These are phyloP conservation scores for Arthrobotrys sphaeroides DNA, from an alignment of 2,329 filamentous ascomycete genomes.

Conservation along the genomic window DNA sequence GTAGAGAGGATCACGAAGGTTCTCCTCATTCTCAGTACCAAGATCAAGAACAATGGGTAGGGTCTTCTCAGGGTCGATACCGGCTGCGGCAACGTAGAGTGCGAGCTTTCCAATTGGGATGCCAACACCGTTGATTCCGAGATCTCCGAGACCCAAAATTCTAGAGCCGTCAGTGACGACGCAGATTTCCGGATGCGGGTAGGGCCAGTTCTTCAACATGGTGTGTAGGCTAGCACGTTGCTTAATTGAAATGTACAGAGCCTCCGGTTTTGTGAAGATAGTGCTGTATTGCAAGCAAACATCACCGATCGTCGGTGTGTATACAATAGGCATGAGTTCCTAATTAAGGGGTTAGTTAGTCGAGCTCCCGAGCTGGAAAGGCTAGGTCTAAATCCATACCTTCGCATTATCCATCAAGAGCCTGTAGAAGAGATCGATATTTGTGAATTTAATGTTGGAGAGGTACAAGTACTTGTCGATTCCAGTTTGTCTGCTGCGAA, in stretches of 20 bases:
- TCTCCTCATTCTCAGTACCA: conserved; percentile 73
- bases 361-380: not conserved
- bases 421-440: conserved; percentile 83
- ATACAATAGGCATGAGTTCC: conserved; percentile 83
- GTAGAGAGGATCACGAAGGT: conserved; percentile 79
- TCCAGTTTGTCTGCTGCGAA: conserved; percentile 65
- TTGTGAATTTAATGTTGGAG: conserved; percentile 76
- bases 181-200: conserved; percentile 89
- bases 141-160: conserved; percentile 89
- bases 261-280: conserved; percentile 93
- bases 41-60: conserved; percentile 74
- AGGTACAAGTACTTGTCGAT: conserved; percentile 87
- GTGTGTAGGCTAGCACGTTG: conserved; percentile 89
- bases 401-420: conserved; percentile 78
- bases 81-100: conserved; percentile 93
- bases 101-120: conserved; percentile 97
- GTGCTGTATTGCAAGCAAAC: conserved; percentile 96
- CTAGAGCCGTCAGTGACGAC: conserved; percentile 98
- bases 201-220: conserved; percentile 93
- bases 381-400: conserved; percentile 59
- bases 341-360: conserved; percentile 62
- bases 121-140: conserved; percentile 96
- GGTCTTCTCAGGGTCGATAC: conserved; percentile 88
- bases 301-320: conserved; percentile 91
- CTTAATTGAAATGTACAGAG: conserved; percentile 93